Evolutionary conservation across 306 rosid genomes (phyloP), one percentile per base, ranked within the genome.

Genomic region (Cucurbita argyrosperma): DNA sequence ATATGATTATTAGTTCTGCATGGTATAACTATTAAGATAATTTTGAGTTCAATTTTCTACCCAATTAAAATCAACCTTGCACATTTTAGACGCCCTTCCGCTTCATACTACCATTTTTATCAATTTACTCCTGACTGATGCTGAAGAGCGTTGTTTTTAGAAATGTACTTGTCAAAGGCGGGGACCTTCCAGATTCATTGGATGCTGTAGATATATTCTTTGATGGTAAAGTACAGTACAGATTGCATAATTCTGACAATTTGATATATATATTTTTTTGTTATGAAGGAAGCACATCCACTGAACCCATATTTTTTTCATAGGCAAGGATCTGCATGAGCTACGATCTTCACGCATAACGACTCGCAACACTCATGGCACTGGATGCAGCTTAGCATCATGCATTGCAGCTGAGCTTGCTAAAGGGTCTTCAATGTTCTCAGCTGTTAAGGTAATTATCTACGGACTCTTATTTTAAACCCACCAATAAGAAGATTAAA

Each of bases 351-450:
- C 87, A 0, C 96, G 92, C 40, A 79, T 93, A 71, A 85, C 76
- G 80, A 85, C 98, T 76, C 79, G 77, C 79, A 93, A 93, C 77
- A 89, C 90, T 67, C 98, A 93, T 73, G 98, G 97, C 54, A 90
- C 98, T 84, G 97, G 96, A 61, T 93, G 98, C 86, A 89, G 90
- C 68, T 78, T 93, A 87, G 98, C 98, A 60, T 90, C 98, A 71
- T 90, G 94, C 82, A 88, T 93, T 18, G 94, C 98, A 75, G 96
- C 98, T 82, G 98, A 93, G 82, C 80, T 89, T 82, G 96, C 98
- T 7, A 93, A 93, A 79, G 97, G 97, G 76, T 89, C 85, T 71
- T 84, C 96, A 56, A 84, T 93, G 90, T 88, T 89, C 55, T 69
- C 83, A 40, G 90, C 96, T 52, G 86, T 90, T 52, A 87, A 87